phyloP scores from a whole-genome alignment of 495 filamentous ascomycete genomes.

The Neurospora pannonica region DNA sequence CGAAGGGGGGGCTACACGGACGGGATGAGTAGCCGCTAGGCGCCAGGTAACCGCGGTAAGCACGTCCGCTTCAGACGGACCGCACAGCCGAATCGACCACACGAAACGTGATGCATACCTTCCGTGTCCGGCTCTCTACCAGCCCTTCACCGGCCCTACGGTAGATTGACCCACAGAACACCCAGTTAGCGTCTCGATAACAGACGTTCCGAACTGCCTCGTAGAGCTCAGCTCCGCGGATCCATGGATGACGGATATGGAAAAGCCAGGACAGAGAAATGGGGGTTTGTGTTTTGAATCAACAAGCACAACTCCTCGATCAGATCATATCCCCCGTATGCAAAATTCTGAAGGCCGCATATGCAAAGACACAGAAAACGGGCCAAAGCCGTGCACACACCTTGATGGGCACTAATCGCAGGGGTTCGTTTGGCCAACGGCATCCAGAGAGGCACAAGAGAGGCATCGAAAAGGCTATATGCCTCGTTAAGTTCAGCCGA shows the following conservation, averaged over 20 bases:
- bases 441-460: slow-evolving; percentile 11
- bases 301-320: not conserved
- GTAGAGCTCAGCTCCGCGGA: not conserved
- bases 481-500: slow-evolving; percentile 29
- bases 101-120: not conserved
- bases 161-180: not conserved
- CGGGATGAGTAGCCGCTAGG: not conserved
- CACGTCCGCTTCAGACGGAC: not conserved
- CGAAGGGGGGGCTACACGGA: not conserved
- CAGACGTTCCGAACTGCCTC: not conserved
- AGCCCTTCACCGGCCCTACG: not conserved
- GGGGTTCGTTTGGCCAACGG: slow-evolving; percentile 7
- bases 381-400: slow-evolving; percentile 5
- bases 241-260: not conserved
- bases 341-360: slow-evolving; percentile 12
- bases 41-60: not conserved
- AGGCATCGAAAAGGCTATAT: slow-evolving; percentile 22
- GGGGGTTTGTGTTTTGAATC: not conserved
- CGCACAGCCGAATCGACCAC: not conserved
- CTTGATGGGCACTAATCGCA: not conserved
- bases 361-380: slow-evolving; percentile 17
- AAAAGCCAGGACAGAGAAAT: not conserved
- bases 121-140: not conserved
- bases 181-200: not conserved
- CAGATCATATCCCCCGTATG: not conserved